A percentile compares a stretch with the other conserved stretches of the same genome.
Conservation (phyloP, 306 rosid species). For the Acmispon strigosus region DNA sequence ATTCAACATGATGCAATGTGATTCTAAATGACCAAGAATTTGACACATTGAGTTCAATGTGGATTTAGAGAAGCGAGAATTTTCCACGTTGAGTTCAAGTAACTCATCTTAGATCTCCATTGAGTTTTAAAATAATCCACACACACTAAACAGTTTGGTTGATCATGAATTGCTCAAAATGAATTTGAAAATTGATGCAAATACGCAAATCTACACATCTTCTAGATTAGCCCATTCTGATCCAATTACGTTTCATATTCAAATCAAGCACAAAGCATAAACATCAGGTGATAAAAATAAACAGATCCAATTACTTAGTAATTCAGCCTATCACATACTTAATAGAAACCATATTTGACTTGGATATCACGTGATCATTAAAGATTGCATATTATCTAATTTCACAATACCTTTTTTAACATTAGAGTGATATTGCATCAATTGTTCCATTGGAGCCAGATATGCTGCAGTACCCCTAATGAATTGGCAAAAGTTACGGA, state of each 20-base stretch:
- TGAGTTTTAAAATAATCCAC: no score
- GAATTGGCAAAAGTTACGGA: no score
- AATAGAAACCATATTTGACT: background rate
- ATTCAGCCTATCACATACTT: no score
- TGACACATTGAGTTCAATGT: no score
- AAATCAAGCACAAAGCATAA: background rate
- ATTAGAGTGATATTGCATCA: constrained; percentile 46
- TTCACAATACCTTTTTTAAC: constrained; percentile 54
- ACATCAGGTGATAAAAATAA: constrained; percentile 9
- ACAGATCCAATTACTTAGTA: no score
- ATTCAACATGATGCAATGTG: background rate
- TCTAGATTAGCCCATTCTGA: constrained; percentile 4
- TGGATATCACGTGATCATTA: background rate
- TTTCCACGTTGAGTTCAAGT: no score
- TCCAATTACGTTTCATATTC: constrained; percentile 3
- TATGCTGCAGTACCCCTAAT: no score
- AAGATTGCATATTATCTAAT: background rate
- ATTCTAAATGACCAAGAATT: background rate
- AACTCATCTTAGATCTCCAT: no score
- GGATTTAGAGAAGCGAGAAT: no score
- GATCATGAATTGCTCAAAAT: background rate
- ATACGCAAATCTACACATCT: background rate
- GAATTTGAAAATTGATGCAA: background rate
- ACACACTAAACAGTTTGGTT: background rate
- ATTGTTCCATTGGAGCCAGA: no score